Percentiles rank a stretch among this genome's conserved stretches.
These are phyloP conservation scores for Trichosporon ovoides DNA, from an alignment of 1,284 basidiomycete genomes.

Conservation along the genomic window DNA sequence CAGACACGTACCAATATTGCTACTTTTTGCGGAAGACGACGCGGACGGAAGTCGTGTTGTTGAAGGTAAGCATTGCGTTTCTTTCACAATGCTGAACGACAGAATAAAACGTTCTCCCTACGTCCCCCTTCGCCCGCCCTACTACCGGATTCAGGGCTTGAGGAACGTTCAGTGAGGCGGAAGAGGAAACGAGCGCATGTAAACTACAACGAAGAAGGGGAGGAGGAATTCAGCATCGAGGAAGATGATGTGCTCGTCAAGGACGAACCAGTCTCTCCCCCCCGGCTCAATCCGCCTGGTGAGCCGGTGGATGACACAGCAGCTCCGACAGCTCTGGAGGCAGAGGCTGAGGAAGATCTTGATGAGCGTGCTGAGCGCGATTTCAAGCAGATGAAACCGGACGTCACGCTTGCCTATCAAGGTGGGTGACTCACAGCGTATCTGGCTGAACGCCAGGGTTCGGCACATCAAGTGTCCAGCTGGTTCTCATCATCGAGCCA, in stretches of 20 bases:
- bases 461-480: conserved; percentile 43
- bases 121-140: conserved; percentile 36
- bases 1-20: conserved; percentile 45
- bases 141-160: neutral
- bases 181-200: conserved; percentile 23
- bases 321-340: neutral
- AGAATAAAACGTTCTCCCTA: conserved; percentile 40
- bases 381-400: conserved; percentile 47
- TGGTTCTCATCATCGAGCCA: conserved; percentile 46
- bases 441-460: conserved; percentile 29
- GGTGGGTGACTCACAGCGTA: conserved; percentile 20
- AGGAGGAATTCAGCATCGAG: conserved; percentile 15
- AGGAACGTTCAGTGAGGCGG: neutral
- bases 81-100: neutral
- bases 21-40: conserved; percentile 45
- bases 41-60: conserved; percentile 42
- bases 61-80: conserved; percentile 29
- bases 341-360: neutral
- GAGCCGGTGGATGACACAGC: conserved; percentile 8
- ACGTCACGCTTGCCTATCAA: conserved; percentile 38
- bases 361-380: conserved; percentile 26
- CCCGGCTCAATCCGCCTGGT: neutral
- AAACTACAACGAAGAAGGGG: neutral
- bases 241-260: conserved; percentile 25
- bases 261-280: conserved; percentile 16